A percentile compares a stretch with the other conserved stretches of the same genome.
phyloP scores from a whole-genome alignment of 192 early-diverging fungal genomes.

The Backusella liffmaniae region DNA sequence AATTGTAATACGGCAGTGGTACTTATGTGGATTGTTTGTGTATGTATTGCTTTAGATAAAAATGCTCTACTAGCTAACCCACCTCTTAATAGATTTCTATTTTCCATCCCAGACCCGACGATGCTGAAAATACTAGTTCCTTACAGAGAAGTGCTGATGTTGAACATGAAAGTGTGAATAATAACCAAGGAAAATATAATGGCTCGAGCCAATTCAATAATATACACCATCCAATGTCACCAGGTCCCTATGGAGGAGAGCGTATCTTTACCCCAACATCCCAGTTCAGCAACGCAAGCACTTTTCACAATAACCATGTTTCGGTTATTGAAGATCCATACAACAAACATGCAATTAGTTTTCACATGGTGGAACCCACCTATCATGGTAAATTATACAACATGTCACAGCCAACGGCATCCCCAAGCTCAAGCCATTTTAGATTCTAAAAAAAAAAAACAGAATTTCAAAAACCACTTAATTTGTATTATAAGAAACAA shows the following conservation, averaged over 20 bases:
- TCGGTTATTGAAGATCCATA: background rate
- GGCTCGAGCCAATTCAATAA: background rate
- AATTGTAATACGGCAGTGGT: slow-evolving; percentile 26
- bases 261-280: background rate
- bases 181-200: slow-evolving; percentile 1
- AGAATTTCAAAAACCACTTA: background rate
- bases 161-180: background rate
- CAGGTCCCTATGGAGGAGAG: background rate
- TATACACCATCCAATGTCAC: slow-evolving; percentile 19
- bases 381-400: background rate
- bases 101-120: slow-evolving; percentile 19
- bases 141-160: background rate
- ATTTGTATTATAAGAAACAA: background rate
- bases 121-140: background rate
- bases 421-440: background rate
- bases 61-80: background rate
- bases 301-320: background rate
- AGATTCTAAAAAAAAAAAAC: background rate
- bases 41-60: slow-evolving; percentile 3
- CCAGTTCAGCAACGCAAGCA: background rate
- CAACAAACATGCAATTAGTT: background rate
- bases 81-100: slow-evolving; percentile 9
- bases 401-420: background rate
- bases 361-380: background rate
- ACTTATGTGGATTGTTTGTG: slow-evolving; percentile 27